These are phyloP conservation scores for Cladophialophora exuberans DNA, from an alignment of 2,329 filamentous ascomycete species.

Conservation along the genomic window DNA sequence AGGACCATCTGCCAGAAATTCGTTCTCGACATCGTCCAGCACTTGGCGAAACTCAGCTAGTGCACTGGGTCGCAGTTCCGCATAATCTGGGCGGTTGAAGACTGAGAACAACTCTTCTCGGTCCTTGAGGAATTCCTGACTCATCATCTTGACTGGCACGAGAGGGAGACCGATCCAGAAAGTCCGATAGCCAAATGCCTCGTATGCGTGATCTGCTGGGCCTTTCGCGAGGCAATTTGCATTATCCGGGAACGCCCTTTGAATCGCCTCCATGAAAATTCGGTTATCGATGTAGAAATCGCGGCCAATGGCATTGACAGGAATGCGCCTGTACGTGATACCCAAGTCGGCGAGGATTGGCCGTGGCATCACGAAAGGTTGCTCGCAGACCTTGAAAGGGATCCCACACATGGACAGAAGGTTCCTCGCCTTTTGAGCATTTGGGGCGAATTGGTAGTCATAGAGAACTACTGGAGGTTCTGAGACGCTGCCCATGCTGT, in stretches of 20 bases:
- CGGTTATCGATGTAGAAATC: slow-evolving; percentile 26
- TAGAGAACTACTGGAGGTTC: slow-evolving; percentile 10
- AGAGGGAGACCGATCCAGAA: slow-evolving; percentile 21
- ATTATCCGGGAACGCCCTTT: slow-evolving; percentile 15
- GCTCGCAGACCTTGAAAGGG: slow-evolving; percentile 12
- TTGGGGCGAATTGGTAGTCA: slow-evolving; percentile 22
- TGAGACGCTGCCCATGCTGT: slow-evolving; percentile 8
- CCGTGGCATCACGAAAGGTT: slow-evolving; percentile 17
- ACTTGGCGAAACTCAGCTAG: slow-evolving; percentile 8
- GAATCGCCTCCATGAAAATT: slow-evolving; percentile 14
- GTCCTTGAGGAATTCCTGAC: slow-evolving; percentile 17
- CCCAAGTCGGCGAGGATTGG: slow-evolving; percentile 14
- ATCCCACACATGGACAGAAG: slow-evolving; percentile 13
- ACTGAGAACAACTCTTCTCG: slow-evolving; percentile 17
- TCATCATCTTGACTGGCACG: slow-evolving; percentile 15
- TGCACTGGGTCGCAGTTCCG: slow-evolving; percentile 12
- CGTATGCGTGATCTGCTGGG: slow-evolving; percentile 23
- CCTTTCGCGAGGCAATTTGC: slow-evolving; percentile 3
- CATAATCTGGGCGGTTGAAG: slow-evolving; percentile 13
- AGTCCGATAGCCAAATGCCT: slow-evolving; percentile 17
- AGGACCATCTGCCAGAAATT: slow-evolving; percentile 11
- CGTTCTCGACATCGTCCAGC: slow-evolving; percentile 19
- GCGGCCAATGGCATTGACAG: slow-evolving; percentile 16
- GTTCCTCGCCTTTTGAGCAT: slow-evolving; percentile 9
- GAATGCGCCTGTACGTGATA: slow-evolving; percentile 23